Evolutionary conservation across 1,284 basidiomycete genomes (phyloP).

Genomic region (Coniophora puteana): DNA sequence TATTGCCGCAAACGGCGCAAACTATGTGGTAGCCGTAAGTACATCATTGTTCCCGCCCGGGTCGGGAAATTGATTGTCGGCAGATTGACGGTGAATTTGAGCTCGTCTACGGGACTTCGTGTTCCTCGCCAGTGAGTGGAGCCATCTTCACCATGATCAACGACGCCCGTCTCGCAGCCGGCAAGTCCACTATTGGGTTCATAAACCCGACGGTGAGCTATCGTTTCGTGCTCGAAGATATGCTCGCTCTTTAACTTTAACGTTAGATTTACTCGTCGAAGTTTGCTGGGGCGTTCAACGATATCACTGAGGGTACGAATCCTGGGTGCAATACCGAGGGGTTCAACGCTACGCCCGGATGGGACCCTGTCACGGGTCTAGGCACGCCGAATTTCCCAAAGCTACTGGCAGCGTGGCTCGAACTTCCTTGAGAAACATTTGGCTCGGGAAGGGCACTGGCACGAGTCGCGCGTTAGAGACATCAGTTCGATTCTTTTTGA

Average conservation of each 20-base stretch:
- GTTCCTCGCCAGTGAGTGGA: constrained; percentile 34
- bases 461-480: too few species aligned
- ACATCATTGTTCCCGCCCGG: neutral
- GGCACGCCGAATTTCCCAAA: constrained; percentile 28
- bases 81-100: constrained; percentile 31
- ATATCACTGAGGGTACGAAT: constrained; percentile 38
- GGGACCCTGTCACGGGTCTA: constrained; percentile 38
- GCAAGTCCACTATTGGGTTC: constrained; percentile 35
- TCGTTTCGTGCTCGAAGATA: neutral
- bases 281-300: constrained; percentile 28
- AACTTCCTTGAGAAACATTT: constrained; percentile 13
- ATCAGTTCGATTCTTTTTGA: too few species aligned
- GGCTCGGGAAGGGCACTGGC: too few species aligned
- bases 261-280: constrained; percentile 18
- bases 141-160: constrained; percentile 44
- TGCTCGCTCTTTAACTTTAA: neutral
- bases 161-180: constrained; percentile 35
- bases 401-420: constrained; percentile 18
- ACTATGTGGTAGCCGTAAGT: constrained; percentile 28
- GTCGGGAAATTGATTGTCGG: neutral
- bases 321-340: constrained; percentile 34
- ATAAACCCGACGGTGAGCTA: constrained; percentile 28
- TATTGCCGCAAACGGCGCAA: constrained; percentile 30
- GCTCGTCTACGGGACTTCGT: constrained; percentile 34
- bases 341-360: constrained; percentile 28